phyloP scores from a whole-genome alignment of 805 yeast genomes.

The Cyberlindnera euphorbiiphila region DNA sequence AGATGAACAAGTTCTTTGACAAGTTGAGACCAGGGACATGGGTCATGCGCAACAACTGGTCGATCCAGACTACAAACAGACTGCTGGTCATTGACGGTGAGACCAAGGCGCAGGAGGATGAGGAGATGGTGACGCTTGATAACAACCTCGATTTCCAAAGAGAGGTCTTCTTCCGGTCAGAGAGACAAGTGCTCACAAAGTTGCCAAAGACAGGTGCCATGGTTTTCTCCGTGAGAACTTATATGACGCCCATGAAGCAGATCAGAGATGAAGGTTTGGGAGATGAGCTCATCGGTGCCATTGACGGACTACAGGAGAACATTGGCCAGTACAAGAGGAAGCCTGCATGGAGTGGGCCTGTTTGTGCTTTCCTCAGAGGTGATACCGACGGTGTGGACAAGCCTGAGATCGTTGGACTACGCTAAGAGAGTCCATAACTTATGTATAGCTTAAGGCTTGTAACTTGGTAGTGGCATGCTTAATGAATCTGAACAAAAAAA shows the following conservation, averaged over 20 bases:
- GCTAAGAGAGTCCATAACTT: no score
- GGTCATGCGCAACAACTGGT: slow-evolving; percentile 68
- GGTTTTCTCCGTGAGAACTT: slow-evolving; percentile 54
- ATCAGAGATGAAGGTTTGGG: slow-evolving; percentile 43
- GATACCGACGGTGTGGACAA: slow-evolving; percentile 33
- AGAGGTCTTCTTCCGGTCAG: slow-evolving; percentile 53
- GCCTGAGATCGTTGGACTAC: slow-evolving; percentile 19
- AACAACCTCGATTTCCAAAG: slow-evolving; percentile 33
- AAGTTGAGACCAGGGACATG: slow-evolving; percentile 49
- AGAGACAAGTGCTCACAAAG: slow-evolving; percentile 54
- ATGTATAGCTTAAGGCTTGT: no score
- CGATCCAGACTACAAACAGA: slow-evolving; percentile 56
- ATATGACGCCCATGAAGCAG: slow-evolving; percentile 47
- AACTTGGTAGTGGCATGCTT: no score
- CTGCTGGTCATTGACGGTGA: slow-evolving; percentile 45
- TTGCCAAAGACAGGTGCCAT: slow-evolving; percentile 45
- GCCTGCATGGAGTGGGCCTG: slow-evolving; percentile 69
- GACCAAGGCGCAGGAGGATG: slow-evolving; percentile 35
- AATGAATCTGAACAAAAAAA: no score
- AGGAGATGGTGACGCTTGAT: slow-evolving; percentile 31
- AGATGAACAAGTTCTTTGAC: slow-evolving; percentile 67
- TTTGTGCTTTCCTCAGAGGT: slow-evolving; percentile 37
- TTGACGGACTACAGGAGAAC: slow-evolving; percentile 57
- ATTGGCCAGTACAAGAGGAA: slow-evolving; percentile 60
- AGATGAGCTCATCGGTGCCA: slow-evolving; percentile 57